These are phyloP conservation scores for Trametes polyzona DNA, from an alignment of 1,284 basidiomycete species.

Conservation along the genomic window DNA sequence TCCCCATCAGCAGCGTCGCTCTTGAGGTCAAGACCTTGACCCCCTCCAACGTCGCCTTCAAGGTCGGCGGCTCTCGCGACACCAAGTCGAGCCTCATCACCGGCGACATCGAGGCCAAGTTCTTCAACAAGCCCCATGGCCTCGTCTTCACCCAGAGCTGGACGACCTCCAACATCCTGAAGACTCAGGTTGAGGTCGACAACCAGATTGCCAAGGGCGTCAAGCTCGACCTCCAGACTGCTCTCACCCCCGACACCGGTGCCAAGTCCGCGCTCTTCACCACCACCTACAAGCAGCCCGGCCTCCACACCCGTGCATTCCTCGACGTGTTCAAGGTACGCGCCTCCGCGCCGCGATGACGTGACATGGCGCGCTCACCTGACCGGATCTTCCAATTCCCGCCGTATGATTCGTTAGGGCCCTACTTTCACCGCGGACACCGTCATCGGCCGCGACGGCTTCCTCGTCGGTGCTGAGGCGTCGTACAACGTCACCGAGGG, in stretches of 20 bases:
- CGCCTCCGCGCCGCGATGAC: slow-evolving; percentile 18
- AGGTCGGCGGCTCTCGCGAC: slow-evolving; percentile 82
- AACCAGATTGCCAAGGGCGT: slow-evolving; percentile 98
- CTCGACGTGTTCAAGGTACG: slow-evolving; percentile 95
- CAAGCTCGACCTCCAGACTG: slow-evolving; percentile 91
- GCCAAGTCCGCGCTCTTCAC: slow-evolving; percentile 84
- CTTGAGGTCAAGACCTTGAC: slow-evolving; percentile 97
- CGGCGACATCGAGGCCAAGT: slow-evolving; percentile 93
- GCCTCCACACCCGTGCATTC: slow-evolving; percentile 90
- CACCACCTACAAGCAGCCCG: slow-evolving; percentile 95
- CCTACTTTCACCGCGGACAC: slow-evolving; percentile 97
- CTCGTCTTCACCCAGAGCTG: slow-evolving; percentile 92
- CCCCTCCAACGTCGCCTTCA: slow-evolving; percentile 88
- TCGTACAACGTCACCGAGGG: slow-evolving; percentile 97
- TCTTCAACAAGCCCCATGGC: slow-evolving; percentile 86
- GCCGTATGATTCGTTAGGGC: slow-evolving; percentile 55
- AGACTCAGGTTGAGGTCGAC: slow-evolving; percentile 93
- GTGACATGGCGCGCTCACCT: slow-evolving; percentile 28
- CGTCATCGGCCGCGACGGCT: slow-evolving; percentile 95
- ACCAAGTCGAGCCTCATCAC: slow-evolving; percentile 72
- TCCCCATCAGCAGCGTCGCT: slow-evolving; percentile 78
- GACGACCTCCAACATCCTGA: slow-evolving; percentile 93
- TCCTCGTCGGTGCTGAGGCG: slow-evolving; percentile 96
- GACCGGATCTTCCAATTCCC: slow-evolving; percentile 12
- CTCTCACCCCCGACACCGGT: slow-evolving; percentile 86